Evolutionary conservation across 2,329 filamentous ascomycete genomes (phyloP).

Genomic region (Pyrenophora seminiperda): DNA sequence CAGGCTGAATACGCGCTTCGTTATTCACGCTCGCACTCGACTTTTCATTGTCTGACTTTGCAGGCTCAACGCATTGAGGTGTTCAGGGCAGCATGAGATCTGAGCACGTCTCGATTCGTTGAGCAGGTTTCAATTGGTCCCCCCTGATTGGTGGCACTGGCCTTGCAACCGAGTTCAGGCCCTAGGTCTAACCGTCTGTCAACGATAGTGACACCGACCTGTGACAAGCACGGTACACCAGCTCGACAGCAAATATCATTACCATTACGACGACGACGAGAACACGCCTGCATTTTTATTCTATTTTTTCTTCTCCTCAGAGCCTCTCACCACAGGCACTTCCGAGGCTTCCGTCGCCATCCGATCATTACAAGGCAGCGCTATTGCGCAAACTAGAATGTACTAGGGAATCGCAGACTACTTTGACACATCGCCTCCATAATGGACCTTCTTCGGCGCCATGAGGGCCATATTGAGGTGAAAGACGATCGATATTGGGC

Average conservation of each 20-base stretch:
- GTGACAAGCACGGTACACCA: slow-evolving; percentile 16
- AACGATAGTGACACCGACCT: slow-evolving; percentile 10
- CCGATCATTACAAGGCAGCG: slow-evolving; percentile 5
- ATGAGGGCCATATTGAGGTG: slow-evolving; percentile 33
- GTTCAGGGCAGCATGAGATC: neutral
- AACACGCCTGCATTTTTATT: too few relatives aligned
- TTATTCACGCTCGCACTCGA: slow-evolving; percentile 16
- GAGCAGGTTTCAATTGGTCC: slow-evolving; percentile 26
- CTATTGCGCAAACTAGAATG: neutral
- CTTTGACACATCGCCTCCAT: neutral
- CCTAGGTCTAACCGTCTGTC: slow-evolving; percentile 9
- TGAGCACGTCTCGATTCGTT: neutral
- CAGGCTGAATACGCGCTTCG: slow-evolving; percentile 20
- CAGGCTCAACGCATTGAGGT: neutral
- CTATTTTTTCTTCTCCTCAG: too few relatives aligned
- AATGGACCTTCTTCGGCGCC: slow-evolving; percentile 28
- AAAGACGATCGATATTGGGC: slow-evolving; percentile 34
- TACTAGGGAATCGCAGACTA: neutral
- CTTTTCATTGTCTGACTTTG: neutral
- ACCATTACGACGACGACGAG: too few relatives aligned
- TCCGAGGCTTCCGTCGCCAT: neutral
- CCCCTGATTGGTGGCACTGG: slow-evolving; percentile 5
- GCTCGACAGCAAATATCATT: neutral
- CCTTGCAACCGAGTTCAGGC: slow-evolving; percentile 15
- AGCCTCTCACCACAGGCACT: neutral